Conservation (phyloP, 129 eudicot species). For the Ambrosia artemisiifolia region DNA sequence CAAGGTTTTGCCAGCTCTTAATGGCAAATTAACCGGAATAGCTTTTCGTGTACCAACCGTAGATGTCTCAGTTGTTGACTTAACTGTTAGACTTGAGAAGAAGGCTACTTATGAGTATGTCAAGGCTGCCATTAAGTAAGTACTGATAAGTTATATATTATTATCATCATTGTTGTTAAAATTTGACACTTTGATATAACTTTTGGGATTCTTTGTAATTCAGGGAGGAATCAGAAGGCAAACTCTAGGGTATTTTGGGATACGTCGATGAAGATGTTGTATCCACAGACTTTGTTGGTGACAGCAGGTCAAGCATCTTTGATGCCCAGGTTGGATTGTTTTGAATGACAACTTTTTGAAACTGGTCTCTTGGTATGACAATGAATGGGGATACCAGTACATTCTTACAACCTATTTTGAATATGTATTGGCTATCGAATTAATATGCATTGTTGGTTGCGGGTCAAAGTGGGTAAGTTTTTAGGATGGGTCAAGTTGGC, state of each 20-base stretch:
- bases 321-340: too few relatives aligned
- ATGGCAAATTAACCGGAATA: constrained; percentile 88
- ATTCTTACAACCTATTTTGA: neutral
- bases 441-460: neutral
- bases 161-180: neutral
- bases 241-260: constrained; percentile 85
- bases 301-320: too few relatives aligned
- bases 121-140: constrained; percentile 84
- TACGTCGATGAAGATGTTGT: too few relatives aligned
- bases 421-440: neutral
- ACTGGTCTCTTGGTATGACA: constrained; percentile 89
- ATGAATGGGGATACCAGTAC: constrained; percentile 93
- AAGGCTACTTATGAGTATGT: constrained; percentile 74
- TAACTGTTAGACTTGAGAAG: constrained; percentile 84
- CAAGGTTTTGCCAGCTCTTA: constrained; percentile 77
- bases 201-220: neutral
- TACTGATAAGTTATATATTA: neutral
- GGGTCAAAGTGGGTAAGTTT: neutral
- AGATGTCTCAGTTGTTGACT: constrained; percentile 89
- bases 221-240: constrained; percentile 90
- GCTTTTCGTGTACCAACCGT: constrained; percentile 88
- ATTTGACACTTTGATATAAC: neutral
- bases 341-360: too few relatives aligned
- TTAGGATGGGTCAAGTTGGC: neutral
- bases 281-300: too few relatives aligned